Evolutionary conservation across 805 yeast species (phyloP), one percentile per base, ranked within the genome.

Genomic region (Cyberlindnera bimundalis): DNA sequence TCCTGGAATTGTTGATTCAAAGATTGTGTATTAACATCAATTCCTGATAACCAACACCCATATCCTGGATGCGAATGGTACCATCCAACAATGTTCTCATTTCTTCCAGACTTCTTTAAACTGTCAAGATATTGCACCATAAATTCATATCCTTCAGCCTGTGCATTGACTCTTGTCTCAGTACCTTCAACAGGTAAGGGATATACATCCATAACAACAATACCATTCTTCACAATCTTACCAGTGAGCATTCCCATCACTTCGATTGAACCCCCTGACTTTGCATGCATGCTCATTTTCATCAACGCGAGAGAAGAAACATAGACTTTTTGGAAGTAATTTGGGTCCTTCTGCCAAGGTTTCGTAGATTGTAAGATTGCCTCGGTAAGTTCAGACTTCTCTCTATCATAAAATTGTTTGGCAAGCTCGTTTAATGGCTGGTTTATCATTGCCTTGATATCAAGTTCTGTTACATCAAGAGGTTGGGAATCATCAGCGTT

Each of bases 11-110:
- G 78, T 62, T 89, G 97, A 54, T 90, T 88, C 57, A 88, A 71
- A 17, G 67, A 58, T 59, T 91, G 98, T 0, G 98, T 91, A 33
- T 85, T 81, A 25, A 93, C 95, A 62, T 91, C 98, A 29, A 91
- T 88, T 4, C 93, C 95, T 40, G 93, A 81, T 32, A 91, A 64
- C 96, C 97, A 91, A 60, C 97, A 90, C 14, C 96, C 97, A 61
- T 89, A 91, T 0, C 96, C 96, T 0, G 99, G 99, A 61, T 91
- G 99, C 72, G 98, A 88, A 62, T 91, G 99, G 63, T 93, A 91
- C 99, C 99, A 91, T 9, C 99, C 99, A 13, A 93, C 86, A 17
- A 91, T 84, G 51, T 84, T 75, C 47, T 84, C 82, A n/a, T 58
- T 45, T n/a, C 75, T 61, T 1, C 76, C 77, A 15, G 71, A 65